Percentiles rank a stretch among this genome's conserved stretches.
Conservation (phyloP, 768 basidiomycete species). For the Macrolepiota fuliginosa region DNA sequence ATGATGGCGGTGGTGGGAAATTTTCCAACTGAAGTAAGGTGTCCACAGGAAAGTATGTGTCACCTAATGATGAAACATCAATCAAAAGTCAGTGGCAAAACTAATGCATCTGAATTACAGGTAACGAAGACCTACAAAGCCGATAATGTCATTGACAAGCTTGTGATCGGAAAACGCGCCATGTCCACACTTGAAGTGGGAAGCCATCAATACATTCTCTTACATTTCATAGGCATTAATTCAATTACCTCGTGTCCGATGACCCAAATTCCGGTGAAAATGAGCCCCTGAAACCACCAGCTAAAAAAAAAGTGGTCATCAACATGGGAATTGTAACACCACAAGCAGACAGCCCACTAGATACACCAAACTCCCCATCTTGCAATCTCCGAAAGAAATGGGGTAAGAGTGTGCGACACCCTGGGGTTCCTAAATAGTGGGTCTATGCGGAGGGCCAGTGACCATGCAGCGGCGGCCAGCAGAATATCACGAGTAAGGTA, state of each 20-base stretch:
- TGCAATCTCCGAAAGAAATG: constrained; percentile 32
- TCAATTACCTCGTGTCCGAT: constrained; percentile 52
- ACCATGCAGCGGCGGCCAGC: constrained; percentile 41
- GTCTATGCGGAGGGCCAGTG: constrained; percentile 41
- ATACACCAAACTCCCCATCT: constrained; percentile 44
- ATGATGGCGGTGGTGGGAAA: constrained; percentile 53
- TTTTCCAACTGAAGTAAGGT: constrained; percentile 54
- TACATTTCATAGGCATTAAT: neutral
- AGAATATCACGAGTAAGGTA: constrained; percentile 46
- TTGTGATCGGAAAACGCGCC: constrained; percentile 52
- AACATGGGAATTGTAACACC: neutral
- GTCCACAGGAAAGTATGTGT: constrained; percentile 49
- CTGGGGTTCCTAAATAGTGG: constrained; percentile 31
- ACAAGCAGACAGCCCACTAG: constrained; percentile 35
- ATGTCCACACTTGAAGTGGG: constrained; percentile 46
- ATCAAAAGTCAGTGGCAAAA: constrained; percentile 7
- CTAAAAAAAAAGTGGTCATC: constrained; percentile 22
- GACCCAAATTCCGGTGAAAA: constrained; percentile 58
- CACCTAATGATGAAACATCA: constrained; percentile 24
- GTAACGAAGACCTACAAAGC: constrained; percentile 39
- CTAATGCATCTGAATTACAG: constrained; percentile 8
- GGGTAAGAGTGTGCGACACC: constrained; percentile 24
- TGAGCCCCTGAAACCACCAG: constrained; percentile 64
- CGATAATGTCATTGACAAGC: constrained; percentile 46
- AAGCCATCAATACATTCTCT: constrained; percentile 1